Percentiles rank a stretch among this genome's conserved stretches.
These are phyloP conservation scores for Penicillium robsamsonii DNA, from an alignment of 495 filamentous ascomycete genomes.

Conservation along the genomic window DNA sequence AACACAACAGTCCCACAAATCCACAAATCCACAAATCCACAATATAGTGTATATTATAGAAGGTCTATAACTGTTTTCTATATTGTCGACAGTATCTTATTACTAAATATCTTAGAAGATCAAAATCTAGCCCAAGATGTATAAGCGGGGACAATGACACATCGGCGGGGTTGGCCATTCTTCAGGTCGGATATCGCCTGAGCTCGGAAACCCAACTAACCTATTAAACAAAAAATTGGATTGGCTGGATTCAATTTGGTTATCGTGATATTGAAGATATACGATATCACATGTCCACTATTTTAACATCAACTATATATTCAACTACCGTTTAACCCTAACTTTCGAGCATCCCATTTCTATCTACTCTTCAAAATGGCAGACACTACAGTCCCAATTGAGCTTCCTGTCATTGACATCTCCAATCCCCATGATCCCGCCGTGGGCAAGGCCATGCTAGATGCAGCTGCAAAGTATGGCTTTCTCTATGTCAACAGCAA, in stretches of 20 bases:
- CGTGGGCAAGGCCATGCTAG: constrained; percentile 69
- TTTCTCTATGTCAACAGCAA: constrained; percentile 84
- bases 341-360: background rate
- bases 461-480: constrained; percentile 76
- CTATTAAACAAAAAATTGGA: too few relatives aligned
- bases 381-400: constrained; percentile 39
- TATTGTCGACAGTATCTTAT: background rate
- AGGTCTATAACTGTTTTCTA: too few relatives aligned
- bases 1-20: background rate
- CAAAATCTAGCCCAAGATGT: background rate
- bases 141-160: constrained; percentile 2
- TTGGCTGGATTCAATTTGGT: constrained; percentile 2
- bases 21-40: background rate
- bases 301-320: constrained; percentile 9
- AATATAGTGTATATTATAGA: background rate
- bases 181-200: constrained; percentile 22
- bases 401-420: constrained; percentile 82
- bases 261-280: constrained; percentile 17
- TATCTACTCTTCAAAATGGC: constrained; percentile 34
- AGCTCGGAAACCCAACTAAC: constrained; percentile 3
- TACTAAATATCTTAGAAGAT: background rate
- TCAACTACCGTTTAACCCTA: background rate
- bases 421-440: constrained; percentile 50
- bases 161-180: background rate
- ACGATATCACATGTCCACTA: constrained; percentile 10